Percentiles rank a stretch among this genome's conserved stretches.
Evolutionary conservation across 345 rosid species (phyloP).

Genomic region (Boechera stricta): DNA sequence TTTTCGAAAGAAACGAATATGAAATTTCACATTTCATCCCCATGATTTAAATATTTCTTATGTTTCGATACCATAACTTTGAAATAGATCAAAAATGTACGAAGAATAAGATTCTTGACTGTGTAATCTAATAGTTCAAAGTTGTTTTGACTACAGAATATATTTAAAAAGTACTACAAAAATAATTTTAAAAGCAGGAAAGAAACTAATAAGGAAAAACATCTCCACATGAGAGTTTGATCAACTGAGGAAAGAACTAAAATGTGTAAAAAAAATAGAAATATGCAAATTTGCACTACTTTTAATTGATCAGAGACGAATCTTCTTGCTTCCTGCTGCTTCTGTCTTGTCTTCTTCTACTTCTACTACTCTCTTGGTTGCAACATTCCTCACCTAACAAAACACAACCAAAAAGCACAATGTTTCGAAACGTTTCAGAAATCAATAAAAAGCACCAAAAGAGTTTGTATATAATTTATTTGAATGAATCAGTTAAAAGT

Average conservation of each 20-base stretch:
- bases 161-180: not conserved
- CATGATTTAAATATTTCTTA: not conserved
- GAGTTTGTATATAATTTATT: not conserved
- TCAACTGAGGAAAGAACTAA: conserved; percentile 5
- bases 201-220: not conserved
- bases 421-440: not conserved
- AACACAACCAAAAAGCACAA: conserved; percentile 9
- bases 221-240: not conserved
- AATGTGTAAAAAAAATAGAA: not conserved
- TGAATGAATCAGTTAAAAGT: not conserved
- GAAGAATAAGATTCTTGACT: not conserved
- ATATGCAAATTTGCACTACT: not conserved
- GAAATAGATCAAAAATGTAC: not conserved
- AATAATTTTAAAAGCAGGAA: not conserved
- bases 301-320: conserved; percentile 24
- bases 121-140: not conserved
- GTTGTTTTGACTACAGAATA: not conserved
- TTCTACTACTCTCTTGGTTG: conserved; percentile 12
- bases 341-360: conserved; percentile 24
- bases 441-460: too few species aligned
- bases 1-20: not conserved
- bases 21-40: not conserved
- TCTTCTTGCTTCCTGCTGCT: conserved; percentile 27
- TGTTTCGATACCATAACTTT: not conserved
- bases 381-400: conserved; percentile 27